Evolutionary conservation across 176 grass and related monocot genomes (phyloP).

Genomic region (Carex kokanica): DNA sequence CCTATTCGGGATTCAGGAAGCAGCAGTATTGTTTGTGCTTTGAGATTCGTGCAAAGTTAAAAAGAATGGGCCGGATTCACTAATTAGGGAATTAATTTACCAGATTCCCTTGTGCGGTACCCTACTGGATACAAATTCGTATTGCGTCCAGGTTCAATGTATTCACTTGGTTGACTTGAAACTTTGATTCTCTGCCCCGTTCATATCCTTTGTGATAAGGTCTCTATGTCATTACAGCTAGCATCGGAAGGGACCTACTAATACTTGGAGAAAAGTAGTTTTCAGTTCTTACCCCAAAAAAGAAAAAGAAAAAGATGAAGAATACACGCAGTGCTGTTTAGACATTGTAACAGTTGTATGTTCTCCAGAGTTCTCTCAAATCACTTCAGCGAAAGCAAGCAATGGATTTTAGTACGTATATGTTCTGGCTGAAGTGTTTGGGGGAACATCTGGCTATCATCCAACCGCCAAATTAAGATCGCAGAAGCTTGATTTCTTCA

Average conservation of each 20-base stretch:
- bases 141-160: conserved; percentile 6
- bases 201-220: background rate
- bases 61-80: too few species aligned
- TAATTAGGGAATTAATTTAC: too few species aligned
- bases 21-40: too few species aligned
- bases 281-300: background rate
- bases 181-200: background rate
- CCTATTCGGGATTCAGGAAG: too few species aligned
- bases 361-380: conserved; percentile 17
- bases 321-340: background rate
- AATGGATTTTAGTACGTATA: background rate
- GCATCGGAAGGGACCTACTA: background rate
- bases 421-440: conserved; percentile 15
- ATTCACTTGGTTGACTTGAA: background rate
- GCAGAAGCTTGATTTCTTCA: background rate
- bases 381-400: conserved; percentile 8
- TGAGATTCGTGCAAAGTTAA: too few species aligned
- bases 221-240: background rate
- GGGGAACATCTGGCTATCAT: conserved; percentile 3
- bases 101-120: too few species aligned
- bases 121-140: too few species aligned
- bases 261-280: background rate
- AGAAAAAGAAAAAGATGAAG: background rate
- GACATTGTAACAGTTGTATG: background rate
- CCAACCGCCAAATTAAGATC: background rate